Evolutionary conservation across 2,329 filamentous ascomycete genomes (phyloP).

Genomic region (Curvularia sp.): DNA sequence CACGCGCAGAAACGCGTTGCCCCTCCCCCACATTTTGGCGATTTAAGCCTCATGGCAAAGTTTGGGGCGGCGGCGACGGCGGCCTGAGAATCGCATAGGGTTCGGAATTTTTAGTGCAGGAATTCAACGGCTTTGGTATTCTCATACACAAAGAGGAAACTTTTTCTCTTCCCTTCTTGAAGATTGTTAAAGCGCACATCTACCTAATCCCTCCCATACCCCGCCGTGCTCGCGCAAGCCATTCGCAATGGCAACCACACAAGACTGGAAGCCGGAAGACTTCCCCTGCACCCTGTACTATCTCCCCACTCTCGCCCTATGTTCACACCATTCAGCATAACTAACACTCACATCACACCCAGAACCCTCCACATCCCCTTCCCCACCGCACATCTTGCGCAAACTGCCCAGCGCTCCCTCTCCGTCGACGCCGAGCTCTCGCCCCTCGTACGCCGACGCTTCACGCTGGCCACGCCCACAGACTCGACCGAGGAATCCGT

Average conservation of each 20-base stretch:
- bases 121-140: not conserved
- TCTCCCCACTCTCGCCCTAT: not conserved
- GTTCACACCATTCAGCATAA: not conserved
- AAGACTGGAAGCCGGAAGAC: constrained; percentile 27
- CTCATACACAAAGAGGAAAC: too few species aligned
- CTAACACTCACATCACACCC: not conserved
- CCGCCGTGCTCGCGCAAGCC: too few species aligned
- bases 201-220: not conserved
- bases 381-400: constrained; percentile 78
- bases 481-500: constrained; percentile 49
- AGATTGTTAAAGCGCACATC: not conserved
- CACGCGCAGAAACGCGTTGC: not conserved
- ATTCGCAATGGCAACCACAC: constrained; percentile 22
- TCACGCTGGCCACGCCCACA: constrained; percentile 59
- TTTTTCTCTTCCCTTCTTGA: not conserved
- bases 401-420: constrained; percentile 75
- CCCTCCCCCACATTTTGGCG: constrained; percentile 26
- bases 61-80: not conserved
- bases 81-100: not conserved
- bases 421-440: constrained; percentile 90
- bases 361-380: constrained; percentile 82
- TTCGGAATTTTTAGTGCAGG: not conserved
- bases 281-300: constrained; percentile 53
- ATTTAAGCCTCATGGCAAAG: constrained; percentile 25
- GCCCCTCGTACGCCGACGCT: constrained; percentile 75